Conservation (phyloP, 257 asterid species). For the Plectranthus barbatus region DNA sequence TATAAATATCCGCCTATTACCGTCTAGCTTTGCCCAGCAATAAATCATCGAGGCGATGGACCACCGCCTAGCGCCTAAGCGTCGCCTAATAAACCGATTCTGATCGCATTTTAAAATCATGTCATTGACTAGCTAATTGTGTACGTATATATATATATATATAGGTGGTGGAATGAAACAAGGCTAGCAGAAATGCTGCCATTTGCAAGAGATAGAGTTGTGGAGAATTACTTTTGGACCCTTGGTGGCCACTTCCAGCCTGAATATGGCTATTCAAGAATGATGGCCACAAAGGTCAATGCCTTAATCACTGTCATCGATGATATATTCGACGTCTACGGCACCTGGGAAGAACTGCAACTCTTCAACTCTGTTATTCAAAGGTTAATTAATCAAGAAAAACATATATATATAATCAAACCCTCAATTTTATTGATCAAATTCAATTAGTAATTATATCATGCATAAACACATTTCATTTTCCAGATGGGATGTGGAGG, state of each 20-base stretch:
- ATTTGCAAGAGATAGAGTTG: slow-evolving; percentile 42
- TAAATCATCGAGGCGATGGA: no score
- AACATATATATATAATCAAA: no score
- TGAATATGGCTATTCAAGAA: slow-evolving; percentile 14
- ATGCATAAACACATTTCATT: background rate
- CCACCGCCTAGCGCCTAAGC: no score
- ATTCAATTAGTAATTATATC: no score
- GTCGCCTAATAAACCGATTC: no score
- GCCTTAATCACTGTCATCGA: slow-evolving; percentile 22
- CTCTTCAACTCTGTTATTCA: slow-evolving; percentile 18
- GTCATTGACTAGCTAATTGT: no score
- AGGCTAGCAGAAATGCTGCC: slow-evolving; percentile 23
- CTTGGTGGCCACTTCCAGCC: slow-evolving; percentile 17
- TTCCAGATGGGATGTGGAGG: slow-evolving; percentile 25
- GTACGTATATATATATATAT: no score
- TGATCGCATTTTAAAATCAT: no score
- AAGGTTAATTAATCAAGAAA: slow-evolving; percentile 18
- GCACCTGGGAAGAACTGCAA: slow-evolving; percentile 22
- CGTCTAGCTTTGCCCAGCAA: no score
- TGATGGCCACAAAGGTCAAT: slow-evolving; percentile 21
- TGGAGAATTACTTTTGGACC: slow-evolving; percentile 34
- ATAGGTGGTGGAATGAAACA: slow-evolving; percentile 43
- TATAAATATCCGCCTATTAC: no score
- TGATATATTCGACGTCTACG: slow-evolving; percentile 30
- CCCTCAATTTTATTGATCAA: no score